Evolutionary conservation across 1,284 basidiomycete species (phyloP).

Genomic region (Ceratobasidium sp.): DNA sequence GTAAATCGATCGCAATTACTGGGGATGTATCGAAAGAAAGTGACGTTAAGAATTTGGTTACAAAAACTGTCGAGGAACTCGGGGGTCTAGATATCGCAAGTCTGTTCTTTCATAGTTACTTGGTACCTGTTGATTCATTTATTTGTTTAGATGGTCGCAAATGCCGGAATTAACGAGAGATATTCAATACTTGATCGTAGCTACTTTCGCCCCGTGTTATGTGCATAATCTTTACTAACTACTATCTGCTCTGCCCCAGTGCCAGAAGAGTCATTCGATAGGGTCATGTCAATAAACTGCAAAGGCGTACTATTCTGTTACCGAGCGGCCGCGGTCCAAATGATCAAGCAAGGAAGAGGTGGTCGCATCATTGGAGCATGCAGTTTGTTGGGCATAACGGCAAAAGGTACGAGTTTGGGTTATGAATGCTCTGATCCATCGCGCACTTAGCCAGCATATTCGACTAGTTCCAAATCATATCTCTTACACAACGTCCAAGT

Average conservation of each 20-base stretch:
- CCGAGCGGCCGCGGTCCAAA: constrained; percentile 58
- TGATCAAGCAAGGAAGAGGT: constrained; percentile 58
- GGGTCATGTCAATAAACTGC: constrained; percentile 56
- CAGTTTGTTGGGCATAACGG: constrained; percentile 8
- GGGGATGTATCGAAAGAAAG: constrained; percentile 51
- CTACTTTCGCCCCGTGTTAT: not conserved
- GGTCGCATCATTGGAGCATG: constrained; percentile 59
- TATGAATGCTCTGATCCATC: no score
- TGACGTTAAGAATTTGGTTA: constrained; percentile 51
- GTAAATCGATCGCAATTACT: constrained; percentile 27
- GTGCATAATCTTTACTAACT: not conserved
- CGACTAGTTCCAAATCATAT: not conserved
- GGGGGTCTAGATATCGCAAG: constrained; percentile 47
- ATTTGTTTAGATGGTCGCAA: constrained; percentile 52
- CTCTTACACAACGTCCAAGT: constrained; percentile 53
- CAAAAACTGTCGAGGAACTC: constrained; percentile 46
- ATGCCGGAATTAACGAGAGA: constrained; percentile 50
- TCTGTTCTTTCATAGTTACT: not conserved
- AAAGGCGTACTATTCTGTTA: constrained; percentile 59
- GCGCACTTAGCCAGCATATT: no score
- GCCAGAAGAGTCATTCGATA: constrained; percentile 53
- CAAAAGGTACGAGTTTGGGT: not conserved
- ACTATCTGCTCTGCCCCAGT: constrained; percentile 47
- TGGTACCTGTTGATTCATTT: constrained; percentile 25
- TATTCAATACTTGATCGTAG: constrained; percentile 47